A percentile compares a stretch with the other conserved stretches of the same genome.
Evolutionary conservation across 352 stramenopile genomes (phyloP).

Genomic region (Phytopythium cucurbitacearum): DNA sequence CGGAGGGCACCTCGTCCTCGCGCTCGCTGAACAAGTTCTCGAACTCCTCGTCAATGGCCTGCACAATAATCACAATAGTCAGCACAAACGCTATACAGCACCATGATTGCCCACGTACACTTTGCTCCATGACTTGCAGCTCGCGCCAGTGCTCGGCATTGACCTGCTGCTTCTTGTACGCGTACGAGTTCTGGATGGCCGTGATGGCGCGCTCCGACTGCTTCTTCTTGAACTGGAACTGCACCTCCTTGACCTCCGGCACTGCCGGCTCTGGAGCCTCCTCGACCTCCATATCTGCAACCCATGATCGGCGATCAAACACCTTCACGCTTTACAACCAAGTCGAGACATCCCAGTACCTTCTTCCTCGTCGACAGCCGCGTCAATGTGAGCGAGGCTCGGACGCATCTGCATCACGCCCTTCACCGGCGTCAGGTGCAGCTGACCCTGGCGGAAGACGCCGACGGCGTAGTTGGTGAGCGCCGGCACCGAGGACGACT

Average conservation of each 20-base stretch:
- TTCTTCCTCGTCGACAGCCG: constrained; percentile 64
- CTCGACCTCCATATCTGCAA: constrained; percentile 44
- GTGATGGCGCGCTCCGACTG: constrained; percentile 73
- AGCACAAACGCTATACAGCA: neutral
- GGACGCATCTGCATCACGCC: constrained; percentile 80
- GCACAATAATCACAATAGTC: constrained; percentile 6
- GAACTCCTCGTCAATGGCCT: constrained; percentile 61
- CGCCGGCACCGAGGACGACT: constrained; percentile 55
- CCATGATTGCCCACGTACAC: constrained; percentile 24
- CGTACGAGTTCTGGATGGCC: constrained; percentile 81
- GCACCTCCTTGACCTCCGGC: constrained; percentile 69
- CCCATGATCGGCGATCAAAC: neutral
- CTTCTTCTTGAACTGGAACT: constrained; percentile 88
- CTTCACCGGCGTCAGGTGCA: constrained; percentile 72
- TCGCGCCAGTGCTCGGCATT: constrained; percentile 76
- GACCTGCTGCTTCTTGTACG: constrained; percentile 81
- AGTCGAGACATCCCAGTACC: constrained; percentile 7
- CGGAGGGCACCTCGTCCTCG: constrained; percentile 67
- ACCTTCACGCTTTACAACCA: constrained; percentile 11
- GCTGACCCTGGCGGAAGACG: constrained; percentile 74
- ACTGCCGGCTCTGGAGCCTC: constrained; percentile 42
- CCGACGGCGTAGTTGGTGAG: constrained; percentile 78
- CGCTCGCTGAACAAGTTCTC: constrained; percentile 83
- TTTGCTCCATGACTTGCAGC: constrained; percentile 66
- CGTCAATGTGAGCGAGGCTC: constrained; percentile 73